Base-by-base conservation (phyloP, 805 yeast genomes). In the Saturnispora serradocipensis region DNA sequence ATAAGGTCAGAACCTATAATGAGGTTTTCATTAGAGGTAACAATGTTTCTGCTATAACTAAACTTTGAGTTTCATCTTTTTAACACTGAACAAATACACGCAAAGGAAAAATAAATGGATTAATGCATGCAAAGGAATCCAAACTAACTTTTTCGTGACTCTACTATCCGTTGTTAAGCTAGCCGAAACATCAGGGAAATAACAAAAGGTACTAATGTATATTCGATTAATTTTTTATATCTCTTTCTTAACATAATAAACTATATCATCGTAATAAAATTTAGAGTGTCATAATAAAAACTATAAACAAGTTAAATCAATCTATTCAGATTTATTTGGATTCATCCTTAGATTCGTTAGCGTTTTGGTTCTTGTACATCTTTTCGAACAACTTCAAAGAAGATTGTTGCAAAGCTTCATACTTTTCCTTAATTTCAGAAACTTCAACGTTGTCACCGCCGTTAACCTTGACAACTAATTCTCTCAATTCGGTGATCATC, bases 1-100 rank as follows among this genome's bases (percentile, higher is more conserved):
- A 65, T 43, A 77, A 75, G 36, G 78, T 75, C 55, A 70, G 68
- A 27, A 83, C 80, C 55, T 64, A 66, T 52, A 87, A 87, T 32
- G 95, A 87, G 66, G 89, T 87, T 28, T 88, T 88, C 63, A 80
- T 88, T 58, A 79, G 96, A 67, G 96, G 96, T 38, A 88, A 87
- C 63, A 84, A 86, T 64, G 93, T 89, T 75, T 72, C 68, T 82
- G 80, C 58, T 39, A 66, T 67, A 28, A 54, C 56, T 5, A 43
- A 22, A 56, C 36, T 44, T 16, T 56, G 30, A 40, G 24, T 38
- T 18, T 16, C 15, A 18, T 20, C 20, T 38, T 8, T 13, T 30
- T 4, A 30, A 30, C 42, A 38, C 2, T 10, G 20, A 18, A 18
- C 16, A 18, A 38, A 18, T 4, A 20, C 15, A 38, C 40, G 16